Evolutionary conservation across 2,329 filamentous ascomycete genomes (phyloP).

Genomic region (Diplodia mutila): DNA sequence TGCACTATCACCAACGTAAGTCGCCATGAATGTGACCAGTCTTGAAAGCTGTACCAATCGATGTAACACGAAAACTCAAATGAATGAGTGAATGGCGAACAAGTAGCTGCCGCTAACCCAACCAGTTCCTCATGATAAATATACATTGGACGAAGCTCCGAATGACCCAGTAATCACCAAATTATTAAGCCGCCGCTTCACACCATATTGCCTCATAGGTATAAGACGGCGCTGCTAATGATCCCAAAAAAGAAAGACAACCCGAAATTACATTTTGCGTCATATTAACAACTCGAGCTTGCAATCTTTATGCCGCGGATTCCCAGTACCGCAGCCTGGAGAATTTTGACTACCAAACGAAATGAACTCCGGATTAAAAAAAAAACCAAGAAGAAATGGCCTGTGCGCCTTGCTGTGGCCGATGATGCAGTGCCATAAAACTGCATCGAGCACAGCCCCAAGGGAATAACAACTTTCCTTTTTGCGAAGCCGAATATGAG

Average conservation of each 20-base stretch:
- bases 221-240: background rate
- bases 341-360: slow-evolving; percentile 1
- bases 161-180: slow-evolving; percentile 10
- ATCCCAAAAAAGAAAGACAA: background rate
- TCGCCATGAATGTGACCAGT: background rate
- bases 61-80: background rate
- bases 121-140: background rate
- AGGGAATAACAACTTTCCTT: slow-evolving; percentile 19
- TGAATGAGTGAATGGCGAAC: background rate
- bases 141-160: slow-evolving; percentile 5
- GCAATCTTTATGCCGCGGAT: slow-evolving; percentile 13
- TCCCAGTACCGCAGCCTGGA: slow-evolving; percentile 4
- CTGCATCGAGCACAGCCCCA: background rate
- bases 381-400: background rate
- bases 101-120: background rate
- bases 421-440: background rate
- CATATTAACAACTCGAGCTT: background rate
- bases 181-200: background rate
- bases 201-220: background rate
- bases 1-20: background rate
- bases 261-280: background rate
- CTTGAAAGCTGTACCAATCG: background rate
- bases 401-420: background rate
- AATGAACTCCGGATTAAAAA: slow-evolving; percentile 6
- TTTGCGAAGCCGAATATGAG: background rate